These are phyloP conservation scores for Thermoascus crustaceus DNA, from an alignment of 2,329 filamentous ascomycete genomes.

Conservation along the genomic window DNA sequence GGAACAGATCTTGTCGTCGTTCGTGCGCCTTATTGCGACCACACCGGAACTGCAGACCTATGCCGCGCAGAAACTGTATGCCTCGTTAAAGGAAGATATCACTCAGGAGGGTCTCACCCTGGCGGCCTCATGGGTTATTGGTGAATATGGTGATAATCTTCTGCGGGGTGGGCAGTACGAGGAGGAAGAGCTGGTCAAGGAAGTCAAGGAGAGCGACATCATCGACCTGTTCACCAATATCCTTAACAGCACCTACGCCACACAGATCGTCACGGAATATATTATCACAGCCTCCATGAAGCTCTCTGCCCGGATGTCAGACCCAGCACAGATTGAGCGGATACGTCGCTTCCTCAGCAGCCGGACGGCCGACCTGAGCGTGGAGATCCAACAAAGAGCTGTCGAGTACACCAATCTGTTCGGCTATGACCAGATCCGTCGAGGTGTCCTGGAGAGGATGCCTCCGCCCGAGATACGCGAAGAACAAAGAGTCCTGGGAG, in stretches of 20 bases:
- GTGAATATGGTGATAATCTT: conserved; percentile 90
- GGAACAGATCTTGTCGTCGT: conserved; percentile 94
- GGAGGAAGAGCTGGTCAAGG: conserved; percentile 77
- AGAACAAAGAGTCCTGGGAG: conserved; percentile 81
- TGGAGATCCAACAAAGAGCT: conserved; percentile 91
- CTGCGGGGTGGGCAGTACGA: conserved; percentile 84
- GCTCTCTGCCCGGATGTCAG: conserved; percentile 77
- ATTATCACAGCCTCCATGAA: conserved; percentile 95
- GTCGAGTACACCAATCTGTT: conserved; percentile 97
- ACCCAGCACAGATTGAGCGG: conserved; percentile 77
- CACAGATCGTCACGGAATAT: conserved; percentile 86
- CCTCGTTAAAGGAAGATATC: conserved; percentile 87
- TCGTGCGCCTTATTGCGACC: conserved; percentile 89
- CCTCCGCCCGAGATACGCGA: conserved; percentile 94
- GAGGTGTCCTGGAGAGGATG: conserved; percentile 94
- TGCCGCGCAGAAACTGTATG: conserved; percentile 89
- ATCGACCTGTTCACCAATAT: conserved; percentile 89
- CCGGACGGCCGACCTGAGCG: conserved; percentile 79
- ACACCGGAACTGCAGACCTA: conserved; percentile 94
- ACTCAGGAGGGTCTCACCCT: conserved; percentile 93
- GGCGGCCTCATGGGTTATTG: conserved; percentile 93
- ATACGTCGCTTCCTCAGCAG: conserved; percentile 68
- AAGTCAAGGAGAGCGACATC: conserved; percentile 80
- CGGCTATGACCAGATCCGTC: conserved; percentile 73
- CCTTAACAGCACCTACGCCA: conserved; percentile 88